Conservation (phyloP, 192 early-diverging fungal species). For the Mortierella antarctica region DNA sequence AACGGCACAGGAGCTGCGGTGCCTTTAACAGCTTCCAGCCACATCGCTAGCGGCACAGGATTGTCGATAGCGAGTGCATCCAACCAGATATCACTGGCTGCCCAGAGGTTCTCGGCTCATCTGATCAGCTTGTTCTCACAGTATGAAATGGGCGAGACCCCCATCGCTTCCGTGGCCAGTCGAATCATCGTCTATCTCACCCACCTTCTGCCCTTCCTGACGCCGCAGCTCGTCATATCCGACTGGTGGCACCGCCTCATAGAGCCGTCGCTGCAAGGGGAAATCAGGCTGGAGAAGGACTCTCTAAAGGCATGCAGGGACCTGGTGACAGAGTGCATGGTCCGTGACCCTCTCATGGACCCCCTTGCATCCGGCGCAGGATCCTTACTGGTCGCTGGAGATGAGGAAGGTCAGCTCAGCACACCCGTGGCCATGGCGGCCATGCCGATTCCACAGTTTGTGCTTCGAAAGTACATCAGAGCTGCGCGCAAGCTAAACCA, state of each 20-base stretch:
- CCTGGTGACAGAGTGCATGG: constrained; percentile 46
- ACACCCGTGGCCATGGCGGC: constrained; percentile 17
- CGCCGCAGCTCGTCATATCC: constrained; percentile 41
- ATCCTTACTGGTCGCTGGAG: constrained; percentile 33
- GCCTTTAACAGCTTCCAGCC: no score
- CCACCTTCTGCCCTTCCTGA: constrained; percentile 50
- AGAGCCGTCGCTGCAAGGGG: constrained; percentile 42
- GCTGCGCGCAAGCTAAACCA: constrained; percentile 39
- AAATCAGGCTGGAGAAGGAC: constrained; percentile 46
- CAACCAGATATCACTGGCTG: constrained; percentile 10
- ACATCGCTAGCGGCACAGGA: not conserved
- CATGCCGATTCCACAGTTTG: constrained; percentile 44
- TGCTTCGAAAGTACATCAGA: constrained; percentile 41
- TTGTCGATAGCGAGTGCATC: not conserved
- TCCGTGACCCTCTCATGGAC: constrained; percentile 24
- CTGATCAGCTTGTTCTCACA: constrained; percentile 30
- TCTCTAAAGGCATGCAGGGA: constrained; percentile 46
- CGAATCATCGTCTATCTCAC: constrained; percentile 44
- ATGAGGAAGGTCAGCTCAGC: constrained; percentile 43
- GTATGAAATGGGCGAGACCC: constrained; percentile 8
- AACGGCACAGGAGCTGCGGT: constrained; percentile 1
- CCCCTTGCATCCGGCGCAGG: constrained; percentile 20
- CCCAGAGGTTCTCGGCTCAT: constrained; percentile 44
- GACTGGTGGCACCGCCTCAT: constrained; percentile 56
- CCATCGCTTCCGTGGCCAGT: constrained; percentile 33